Conservation (phyloP, 306 rosid genomes). For the Glycine tomentella region DNA sequence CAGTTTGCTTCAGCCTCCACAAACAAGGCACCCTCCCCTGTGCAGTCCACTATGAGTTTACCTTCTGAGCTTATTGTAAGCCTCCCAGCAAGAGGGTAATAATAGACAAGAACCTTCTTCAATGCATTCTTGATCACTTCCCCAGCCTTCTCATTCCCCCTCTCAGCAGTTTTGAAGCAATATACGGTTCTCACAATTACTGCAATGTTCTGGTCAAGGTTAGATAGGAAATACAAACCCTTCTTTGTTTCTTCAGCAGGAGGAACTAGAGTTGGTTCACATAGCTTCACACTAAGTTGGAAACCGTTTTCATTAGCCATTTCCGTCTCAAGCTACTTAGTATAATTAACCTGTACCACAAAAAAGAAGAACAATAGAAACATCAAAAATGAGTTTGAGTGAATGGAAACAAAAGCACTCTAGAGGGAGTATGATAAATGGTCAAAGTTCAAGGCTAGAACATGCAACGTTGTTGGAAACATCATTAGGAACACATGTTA, state of each 20-base stretch:
- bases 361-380: slow-evolving; percentile 6
- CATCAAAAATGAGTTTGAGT: no score
- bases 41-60: slow-evolving; percentile 83
- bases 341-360: slow-evolving; percentile 21
- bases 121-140: slow-evolving; percentile 71
- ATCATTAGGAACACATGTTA: slow-evolving; percentile 44
- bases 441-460: slow-evolving; percentile 2
- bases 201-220: slow-evolving; percentile 94
- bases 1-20: slow-evolving; percentile 92
- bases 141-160: slow-evolving; percentile 69
- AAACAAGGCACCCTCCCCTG: slow-evolving; percentile 86
- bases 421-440: not conserved
- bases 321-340: slow-evolving; percentile 54
- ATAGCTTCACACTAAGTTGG: slow-evolving; percentile 59
- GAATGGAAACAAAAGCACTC: no score
- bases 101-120: slow-evolving; percentile 73
- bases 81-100: slow-evolving; percentile 89
- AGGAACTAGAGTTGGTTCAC: slow-evolving; percentile 63
- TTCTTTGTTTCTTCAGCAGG: slow-evolving; percentile 76
- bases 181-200: slow-evolving; percentile 77
- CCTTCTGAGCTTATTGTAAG: slow-evolving; percentile 75
- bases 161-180: slow-evolving; percentile 61
- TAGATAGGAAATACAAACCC: slow-evolving; percentile 77
- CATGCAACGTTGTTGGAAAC: slow-evolving; percentile 38
- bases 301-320: slow-evolving; percentile 33